Conservation (phyloP, 2,329 filamentous ascomycete genomes). For the Cryphonectria radicalis region DNA sequence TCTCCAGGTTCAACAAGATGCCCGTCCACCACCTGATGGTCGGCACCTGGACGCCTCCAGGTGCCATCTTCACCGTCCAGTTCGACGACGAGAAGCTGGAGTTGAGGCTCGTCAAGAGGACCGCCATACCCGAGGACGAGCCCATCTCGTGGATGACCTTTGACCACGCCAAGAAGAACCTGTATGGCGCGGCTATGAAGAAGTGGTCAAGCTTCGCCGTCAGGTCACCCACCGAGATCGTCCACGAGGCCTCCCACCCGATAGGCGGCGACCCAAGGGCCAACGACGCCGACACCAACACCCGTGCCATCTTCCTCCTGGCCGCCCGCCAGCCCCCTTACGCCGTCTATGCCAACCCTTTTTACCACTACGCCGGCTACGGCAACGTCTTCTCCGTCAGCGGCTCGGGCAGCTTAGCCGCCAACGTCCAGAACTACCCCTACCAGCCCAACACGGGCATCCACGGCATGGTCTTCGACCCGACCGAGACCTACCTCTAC, state of each 20-base stretch:
- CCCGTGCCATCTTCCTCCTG: slow-evolving; percentile 86
- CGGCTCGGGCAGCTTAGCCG: slow-evolving; percentile 58
- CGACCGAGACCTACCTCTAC: slow-evolving; percentile 75
- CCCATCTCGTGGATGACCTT: slow-evolving; percentile 95
- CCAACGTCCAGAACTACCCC: slow-evolving; percentile 73
- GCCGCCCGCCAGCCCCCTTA: slow-evolving; percentile 78
- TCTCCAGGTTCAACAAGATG: slow-evolving; percentile 56
- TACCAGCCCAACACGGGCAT: slow-evolving; percentile 74
- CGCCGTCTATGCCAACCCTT: slow-evolving; percentile 86
- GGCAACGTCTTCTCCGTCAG: slow-evolving; percentile 76
- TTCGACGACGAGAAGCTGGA: slow-evolving; percentile 83
- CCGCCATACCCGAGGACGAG: slow-evolving; percentile 79
- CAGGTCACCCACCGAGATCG: slow-evolving; percentile 74
- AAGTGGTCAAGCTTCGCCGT: slow-evolving; percentile 86
- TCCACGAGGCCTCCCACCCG: slow-evolving; percentile 74
- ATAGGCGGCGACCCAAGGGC: slow-evolving; percentile 76
- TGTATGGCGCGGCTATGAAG: slow-evolving; percentile 92
- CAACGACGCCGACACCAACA: slow-evolving; percentile 73
- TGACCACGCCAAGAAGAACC: slow-evolving; percentile 79
- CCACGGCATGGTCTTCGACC: slow-evolving; percentile 82
- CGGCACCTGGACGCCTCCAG: slow-evolving; percentile 88
- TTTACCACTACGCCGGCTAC: slow-evolving; percentile 83
- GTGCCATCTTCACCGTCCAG: slow-evolving; percentile 85
- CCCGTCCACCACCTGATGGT: slow-evolving; percentile 86
- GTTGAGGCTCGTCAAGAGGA: slow-evolving; percentile 77